phyloP scores from a whole-genome alignment of 2,329 filamentous ascomycete genomes.

The Boeremia exigua region DNA sequence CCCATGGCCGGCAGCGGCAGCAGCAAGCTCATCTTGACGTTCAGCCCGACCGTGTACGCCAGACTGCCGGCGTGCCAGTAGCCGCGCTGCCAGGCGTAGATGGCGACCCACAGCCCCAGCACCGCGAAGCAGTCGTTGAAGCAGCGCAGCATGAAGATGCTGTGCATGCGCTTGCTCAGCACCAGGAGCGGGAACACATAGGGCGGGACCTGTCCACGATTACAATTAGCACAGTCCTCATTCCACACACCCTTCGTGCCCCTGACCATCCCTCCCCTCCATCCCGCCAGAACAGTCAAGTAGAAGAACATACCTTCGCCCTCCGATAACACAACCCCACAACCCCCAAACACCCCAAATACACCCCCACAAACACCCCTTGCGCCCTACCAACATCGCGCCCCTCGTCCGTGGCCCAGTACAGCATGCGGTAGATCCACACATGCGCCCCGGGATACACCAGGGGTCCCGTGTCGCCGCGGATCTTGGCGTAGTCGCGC shows the following conservation, averaged over 20 bases:
- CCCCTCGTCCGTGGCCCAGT: slow-evolving; percentile 77
- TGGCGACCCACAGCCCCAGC: slow-evolving; percentile 81
- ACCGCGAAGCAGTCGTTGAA: slow-evolving; percentile 96
- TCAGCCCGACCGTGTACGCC: slow-evolving; percentile 78
- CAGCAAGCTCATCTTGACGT: slow-evolving; percentile 94
- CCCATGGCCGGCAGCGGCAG: slow-evolving; percentile 82
- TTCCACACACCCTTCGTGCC: no score
- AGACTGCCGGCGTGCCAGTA: slow-evolving; percentile 76
- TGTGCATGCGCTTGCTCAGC: slow-evolving; percentile 90
- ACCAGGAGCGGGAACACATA: slow-evolving; percentile 87
- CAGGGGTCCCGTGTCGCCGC: slow-evolving; percentile 87
- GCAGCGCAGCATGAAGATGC: slow-evolving; percentile 87
- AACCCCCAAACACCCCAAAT: slow-evolving; percentile 74
- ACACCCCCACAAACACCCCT: slow-evolving; percentile 78
- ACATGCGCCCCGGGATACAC: slow-evolving; percentile 96
- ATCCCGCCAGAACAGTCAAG: not conserved
- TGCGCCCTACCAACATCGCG: slow-evolving; percentile 81
- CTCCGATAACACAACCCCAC: slow-evolving; percentile 83
- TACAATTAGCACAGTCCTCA: not conserved
- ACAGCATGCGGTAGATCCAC: slow-evolving; percentile 83
- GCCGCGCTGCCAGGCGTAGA: slow-evolving; percentile 76
- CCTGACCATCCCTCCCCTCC: not conserved
- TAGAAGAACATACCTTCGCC: slow-evolving; percentile 63
- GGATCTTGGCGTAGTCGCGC: slow-evolving; percentile 84
- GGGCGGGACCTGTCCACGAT: slow-evolving; percentile 71